These are phyloP conservation scores for Rubia balearica DNA, from an alignment of 305 asterid genomes.

Conservation along the genomic window DNA sequence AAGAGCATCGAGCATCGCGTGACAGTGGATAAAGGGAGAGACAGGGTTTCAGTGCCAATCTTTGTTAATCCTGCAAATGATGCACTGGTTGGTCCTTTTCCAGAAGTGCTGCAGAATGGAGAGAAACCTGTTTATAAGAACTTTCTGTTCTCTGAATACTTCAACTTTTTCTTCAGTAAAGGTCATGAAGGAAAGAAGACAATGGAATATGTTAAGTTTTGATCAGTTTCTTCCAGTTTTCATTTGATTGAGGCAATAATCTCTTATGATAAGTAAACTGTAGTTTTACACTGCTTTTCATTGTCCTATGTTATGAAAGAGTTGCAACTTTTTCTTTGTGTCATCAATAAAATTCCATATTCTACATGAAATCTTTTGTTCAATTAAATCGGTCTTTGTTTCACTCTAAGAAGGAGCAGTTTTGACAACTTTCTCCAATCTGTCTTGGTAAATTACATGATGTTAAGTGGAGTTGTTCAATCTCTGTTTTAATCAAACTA, in stretches of 20 bases:
- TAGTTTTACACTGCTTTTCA: too few relatives aligned
- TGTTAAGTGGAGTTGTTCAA: too few relatives aligned
- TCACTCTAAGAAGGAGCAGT: too few relatives aligned
- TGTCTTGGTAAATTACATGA: too few relatives aligned
- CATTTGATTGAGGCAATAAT: background rate
- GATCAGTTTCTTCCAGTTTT: conserved; percentile 10
- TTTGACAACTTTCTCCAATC: too few relatives aligned
- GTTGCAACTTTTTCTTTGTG: too few relatives aligned
- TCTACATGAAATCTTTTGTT: too few relatives aligned
- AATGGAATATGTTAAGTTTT: conserved; percentile 39
- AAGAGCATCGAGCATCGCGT: conserved; percentile 57
- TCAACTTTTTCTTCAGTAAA: conserved; percentile 41
- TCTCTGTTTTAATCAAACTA: too few relatives aligned
- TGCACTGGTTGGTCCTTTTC: conserved; percentile 36
- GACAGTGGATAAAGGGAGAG: conserved; percentile 21
- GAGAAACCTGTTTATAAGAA: conserved; percentile 35
- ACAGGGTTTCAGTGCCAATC: conserved; percentile 43
- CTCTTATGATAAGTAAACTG: background rate
- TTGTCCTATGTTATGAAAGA: too few relatives aligned
- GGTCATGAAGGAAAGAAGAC: conserved; percentile 48
- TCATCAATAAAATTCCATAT: too few relatives aligned
- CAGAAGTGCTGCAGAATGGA: conserved; percentile 35
- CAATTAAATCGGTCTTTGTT: too few relatives aligned
- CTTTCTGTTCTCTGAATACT: conserved; percentile 37
- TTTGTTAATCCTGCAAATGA: conserved; percentile 37